Conservation (phyloP, 495 filamentous ascomycete species). For the Letharia columbiana region DNA sequence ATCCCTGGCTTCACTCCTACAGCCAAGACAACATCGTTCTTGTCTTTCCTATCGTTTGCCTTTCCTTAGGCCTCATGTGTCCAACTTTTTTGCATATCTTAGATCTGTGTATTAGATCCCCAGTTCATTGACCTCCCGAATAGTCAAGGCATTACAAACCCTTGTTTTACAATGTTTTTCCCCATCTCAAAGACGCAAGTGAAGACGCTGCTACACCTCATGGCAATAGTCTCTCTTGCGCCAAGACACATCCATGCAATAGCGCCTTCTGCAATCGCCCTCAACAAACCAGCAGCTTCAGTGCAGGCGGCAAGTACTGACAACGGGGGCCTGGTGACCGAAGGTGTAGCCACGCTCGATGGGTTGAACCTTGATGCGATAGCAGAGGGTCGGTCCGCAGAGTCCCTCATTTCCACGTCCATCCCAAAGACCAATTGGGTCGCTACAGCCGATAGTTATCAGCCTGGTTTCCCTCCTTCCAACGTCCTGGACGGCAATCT, state of each 20-base stretch:
- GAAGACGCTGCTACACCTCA: slow-evolving; percentile 3
- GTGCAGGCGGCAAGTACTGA: slow-evolving; percentile 2
- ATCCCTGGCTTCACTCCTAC: neutral
- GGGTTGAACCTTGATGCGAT: slow-evolving; percentile 19
- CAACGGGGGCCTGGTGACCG: slow-evolving; percentile 9
- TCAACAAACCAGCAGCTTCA: neutral
- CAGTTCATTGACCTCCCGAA: neutral
- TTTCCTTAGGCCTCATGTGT: neutral
- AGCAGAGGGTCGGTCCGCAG: slow-evolving; percentile 15
- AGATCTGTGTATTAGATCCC: neutral
- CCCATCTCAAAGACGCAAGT: neutral
- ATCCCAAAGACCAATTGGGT: slow-evolving; percentile 18
- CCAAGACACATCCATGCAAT: slow-evolving; percentile 2
- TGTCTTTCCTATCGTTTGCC: neutral
- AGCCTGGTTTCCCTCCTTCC: slow-evolving; percentile 20
- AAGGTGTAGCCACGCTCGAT: slow-evolving; percentile 19
- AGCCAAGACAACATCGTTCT: neutral
- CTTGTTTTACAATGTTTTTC: neutral
- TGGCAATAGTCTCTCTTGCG: slow-evolving; percentile 6
- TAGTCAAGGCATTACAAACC: too few species aligned
- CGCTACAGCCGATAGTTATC: slow-evolving; percentile 20
- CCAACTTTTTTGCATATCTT: neutral
- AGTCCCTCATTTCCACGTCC: slow-evolving; percentile 11
- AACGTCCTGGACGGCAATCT: slow-evolving; percentile 21
- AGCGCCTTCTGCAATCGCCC: neutral